Evolutionary conservation across 148 eudicot species (phyloP).

Genomic region (Spergularia bocconei): DNA sequence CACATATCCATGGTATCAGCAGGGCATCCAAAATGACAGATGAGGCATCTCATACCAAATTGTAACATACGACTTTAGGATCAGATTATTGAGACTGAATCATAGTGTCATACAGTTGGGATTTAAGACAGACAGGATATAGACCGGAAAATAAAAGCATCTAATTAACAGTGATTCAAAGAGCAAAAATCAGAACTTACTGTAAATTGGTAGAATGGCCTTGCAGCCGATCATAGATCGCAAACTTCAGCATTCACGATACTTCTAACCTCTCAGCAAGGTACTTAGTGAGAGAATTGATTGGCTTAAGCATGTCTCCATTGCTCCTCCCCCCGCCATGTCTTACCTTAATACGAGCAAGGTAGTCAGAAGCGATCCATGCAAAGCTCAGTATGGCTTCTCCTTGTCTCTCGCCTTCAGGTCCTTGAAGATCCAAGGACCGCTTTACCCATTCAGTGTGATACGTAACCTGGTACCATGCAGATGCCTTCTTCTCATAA

Average conservation of each 20-base stretch:
- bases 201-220: slow-evolving; percentile 66
- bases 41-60: neutral
- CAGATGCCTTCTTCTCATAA: slow-evolving; percentile 85
- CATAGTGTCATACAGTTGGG: neutral
- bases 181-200: slow-evolving; percentile 11
- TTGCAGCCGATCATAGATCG: slow-evolving; percentile 32
- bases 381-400: slow-evolving; percentile 71
- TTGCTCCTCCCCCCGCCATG: slow-evolving; percentile 22
- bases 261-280: slow-evolving; percentile 52
- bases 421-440: slow-evolving; percentile 43
- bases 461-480: slow-evolving; percentile 89
- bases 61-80: neutral
- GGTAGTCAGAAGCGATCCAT: slow-evolving; percentile 85
- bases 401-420: slow-evolving; percentile 38
- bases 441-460: slow-evolving; percentile 51
- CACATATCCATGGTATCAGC: too few species aligned
- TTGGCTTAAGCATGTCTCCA: slow-evolving; percentile 43
- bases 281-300: slow-evolving; percentile 57
- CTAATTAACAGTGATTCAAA: neutral
- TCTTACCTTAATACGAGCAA: slow-evolving; percentile 73
- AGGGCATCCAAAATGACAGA: neutral
- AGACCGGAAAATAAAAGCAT: neutral
- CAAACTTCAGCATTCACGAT: slow-evolving; percentile 20
- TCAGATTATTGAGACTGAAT: neutral
- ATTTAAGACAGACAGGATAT: neutral